A percentile compares a stretch with the other conserved stretches of the same genome.
Conservation (phyloP, 345 rosid genomes). For the Acer negundo region DNA sequence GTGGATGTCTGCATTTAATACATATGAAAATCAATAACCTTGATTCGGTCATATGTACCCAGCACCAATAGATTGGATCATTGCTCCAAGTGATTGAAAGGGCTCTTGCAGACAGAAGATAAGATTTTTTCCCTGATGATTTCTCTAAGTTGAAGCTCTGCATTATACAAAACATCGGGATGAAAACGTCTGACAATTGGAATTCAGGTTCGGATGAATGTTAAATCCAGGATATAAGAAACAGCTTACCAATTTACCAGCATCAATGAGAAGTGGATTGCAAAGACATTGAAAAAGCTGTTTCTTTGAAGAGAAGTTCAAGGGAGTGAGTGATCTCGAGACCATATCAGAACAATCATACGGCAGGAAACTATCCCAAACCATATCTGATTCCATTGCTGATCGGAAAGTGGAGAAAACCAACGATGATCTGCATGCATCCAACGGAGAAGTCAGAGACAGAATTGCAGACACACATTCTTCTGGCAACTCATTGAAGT, state of each 20-base stretch:
- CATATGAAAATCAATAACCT: slow-evolving; percentile 36
- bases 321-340: slow-evolving; percentile 25
- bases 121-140: slow-evolving; percentile 53
- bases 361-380: slow-evolving; percentile 68
- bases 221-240: background rate
- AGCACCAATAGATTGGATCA: slow-evolving; percentile 54
- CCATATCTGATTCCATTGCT: slow-evolving; percentile 60
- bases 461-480: slow-evolving; percentile 56
- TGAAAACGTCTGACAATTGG: background rate
- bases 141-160: slow-evolving; percentile 67
- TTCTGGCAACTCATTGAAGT: slow-evolving; percentile 48
- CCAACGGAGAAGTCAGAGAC: slow-evolving; percentile 63
- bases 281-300: slow-evolving; percentile 55
- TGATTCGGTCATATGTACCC: slow-evolving; percentile 54
- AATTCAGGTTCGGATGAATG: background rate
- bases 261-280: slow-evolving; percentile 45
- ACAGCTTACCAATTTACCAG: slow-evolving; percentile 44
- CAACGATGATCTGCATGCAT: slow-evolving; percentile 44
- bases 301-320: slow-evolving; percentile 51
- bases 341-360: slow-evolving; percentile 31
- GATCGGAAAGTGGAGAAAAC: slow-evolving; percentile 54
- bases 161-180: background rate
- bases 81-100: slow-evolving; percentile 55
- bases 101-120: slow-evolving; percentile 64
- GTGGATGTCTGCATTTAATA: too few species aligned